phyloP scores from a whole-genome alignment of 495 filamentous ascomycete genomes.

The Trichoderma virens region DNA sequence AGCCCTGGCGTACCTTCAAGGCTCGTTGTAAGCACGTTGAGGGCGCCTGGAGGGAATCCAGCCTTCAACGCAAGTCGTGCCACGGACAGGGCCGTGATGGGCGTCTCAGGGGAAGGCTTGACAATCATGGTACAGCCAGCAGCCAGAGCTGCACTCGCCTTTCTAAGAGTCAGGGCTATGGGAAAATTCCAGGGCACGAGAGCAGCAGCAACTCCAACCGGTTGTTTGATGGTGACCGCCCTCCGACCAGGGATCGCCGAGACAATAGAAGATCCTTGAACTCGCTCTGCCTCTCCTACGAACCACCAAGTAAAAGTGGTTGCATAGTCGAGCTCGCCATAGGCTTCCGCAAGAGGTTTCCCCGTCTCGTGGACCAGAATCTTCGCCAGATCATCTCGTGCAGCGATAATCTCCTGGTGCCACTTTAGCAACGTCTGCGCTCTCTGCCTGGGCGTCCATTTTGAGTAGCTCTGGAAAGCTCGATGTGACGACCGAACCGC shows the following conservation, averaged over 20 bases:
- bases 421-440: slow-evolving; percentile 57
- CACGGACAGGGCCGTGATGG: slow-evolving; percentile 47
- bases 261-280: slow-evolving; percentile 51
- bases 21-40: slow-evolving; percentile 54
- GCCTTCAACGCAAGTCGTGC: slow-evolving; percentile 51
- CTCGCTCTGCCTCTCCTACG: slow-evolving; percentile 60
- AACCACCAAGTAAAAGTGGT: slow-evolving; percentile 59
- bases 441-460: slow-evolving; percentile 50
- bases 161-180: slow-evolving; percentile 57
- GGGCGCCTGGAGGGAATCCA: slow-evolving; percentile 51
- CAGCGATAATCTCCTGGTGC: slow-evolving; percentile 44
- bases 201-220: slow-evolving; percentile 43
- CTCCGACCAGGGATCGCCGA: slow-evolving; percentile 52
- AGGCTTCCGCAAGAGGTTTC: slow-evolving; percentile 53
- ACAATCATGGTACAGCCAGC: slow-evolving; percentile 65
- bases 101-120: slow-evolving; percentile 61
- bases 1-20: slow-evolving; percentile 57
- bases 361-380: slow-evolving; percentile 57
- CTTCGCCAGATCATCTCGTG: slow-evolving; percentile 47
- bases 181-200: slow-evolving; percentile 59
- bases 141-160: slow-evolving; percentile 60
- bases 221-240: slow-evolving; percentile 63
- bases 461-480: slow-evolving; percentile 56
- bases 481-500: slow-evolving; percentile 51
- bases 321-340: slow-evolving; percentile 54